Evolutionary conservation across 2,329 filamentous ascomycete species (phyloP), one percentile per base, ranked within the genome.

Genomic region (Fusarium annulatum): DNA sequence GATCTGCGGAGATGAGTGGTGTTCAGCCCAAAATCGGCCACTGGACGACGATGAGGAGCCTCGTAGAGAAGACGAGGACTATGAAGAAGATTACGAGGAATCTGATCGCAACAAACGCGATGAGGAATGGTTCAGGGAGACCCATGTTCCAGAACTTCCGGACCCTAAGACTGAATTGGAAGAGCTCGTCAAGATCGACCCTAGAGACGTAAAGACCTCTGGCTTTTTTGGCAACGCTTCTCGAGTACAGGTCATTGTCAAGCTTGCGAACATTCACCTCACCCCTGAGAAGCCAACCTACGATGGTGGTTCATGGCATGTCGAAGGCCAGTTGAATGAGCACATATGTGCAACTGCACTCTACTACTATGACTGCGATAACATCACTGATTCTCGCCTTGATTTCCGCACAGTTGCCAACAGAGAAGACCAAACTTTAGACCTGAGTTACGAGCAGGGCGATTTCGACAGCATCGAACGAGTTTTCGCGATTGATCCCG

Each of bases 281-380:
- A 89, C 86, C 0, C 90, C 90, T 0, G 87, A 88, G 23, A 85
- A 88, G 5, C 88, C 90, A 0, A 76, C 76, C 0, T 92, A 89
- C 70, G 79, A 81, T 0, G 87, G 87, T 21, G 88, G 88, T 1
- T 81, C 80, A 3, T 90, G 88, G 86, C 88, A 90, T 71, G 76
- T 88, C 5, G 88, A 90, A 70, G 88, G 88, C 23, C 82, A 83
- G 69, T 72, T 85, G 12, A 92, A 93, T 73, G 91, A 93, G 79
- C 88, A 87, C 70, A 91, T 93, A 42, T 87, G 86, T 71, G 89
- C 89, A 1, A 90, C 89, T 0, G 88, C 90, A 1, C 81, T 93
- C 23, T 91, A 90, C 79, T 90, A 91, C 78, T 89, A 89, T 72
- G 88, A 91, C 67, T 82, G 79, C 51, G 85, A 90, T 0, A 93